A percentile compares a stretch with the other conserved stretches of the same genome.
phyloP scores from a whole-genome alignment of 208 protist genomes.

The Hexamita inflata region DNA sequence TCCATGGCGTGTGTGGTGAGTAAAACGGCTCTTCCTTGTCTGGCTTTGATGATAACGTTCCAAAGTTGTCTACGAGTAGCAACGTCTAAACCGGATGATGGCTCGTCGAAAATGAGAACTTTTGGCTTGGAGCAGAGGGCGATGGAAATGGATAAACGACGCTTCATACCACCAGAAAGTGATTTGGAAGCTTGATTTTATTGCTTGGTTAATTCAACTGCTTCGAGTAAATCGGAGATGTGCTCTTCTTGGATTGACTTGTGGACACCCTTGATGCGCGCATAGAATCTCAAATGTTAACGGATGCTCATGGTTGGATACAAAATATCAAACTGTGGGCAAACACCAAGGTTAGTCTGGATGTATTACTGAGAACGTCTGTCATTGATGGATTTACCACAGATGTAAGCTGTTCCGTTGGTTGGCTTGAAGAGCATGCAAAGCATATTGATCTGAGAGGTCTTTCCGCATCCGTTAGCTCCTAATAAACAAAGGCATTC shows the following conservation, averaged over 20 bases:
- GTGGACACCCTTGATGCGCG: slow-evolving; percentile 62
- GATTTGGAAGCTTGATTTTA: not conserved
- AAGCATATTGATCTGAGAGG: slow-evolving; percentile 48
- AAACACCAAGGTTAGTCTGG: slow-evolving; percentile 63
- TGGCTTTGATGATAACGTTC: slow-evolving; percentile 14
- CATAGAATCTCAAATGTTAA: slow-evolving; percentile 72
- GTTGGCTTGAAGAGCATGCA: slow-evolving; percentile 58
- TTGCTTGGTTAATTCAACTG: slow-evolving; percentile 9
- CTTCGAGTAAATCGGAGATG: not conserved
- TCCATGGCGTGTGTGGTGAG: slow-evolving; percentile 48
- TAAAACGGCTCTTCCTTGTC: slow-evolving; percentile 17
- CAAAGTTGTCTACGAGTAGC: not conserved
- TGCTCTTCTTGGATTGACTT: not conserved
- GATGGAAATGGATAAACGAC: slow-evolving; percentile 56
- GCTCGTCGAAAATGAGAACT: slow-evolving; percentile 57
- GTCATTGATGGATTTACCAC: slow-evolving; percentile 43
- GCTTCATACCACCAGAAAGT: slow-evolving; percentile 55
- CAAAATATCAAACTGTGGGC: slow-evolving; percentile 76
- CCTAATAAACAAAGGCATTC: slow-evolving; percentile 51
- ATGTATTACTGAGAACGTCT: slow-evolving; percentile 29
- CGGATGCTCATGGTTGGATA: slow-evolving; percentile 66
- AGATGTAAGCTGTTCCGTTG: slow-evolving; percentile 49
- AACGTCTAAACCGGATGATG: slow-evolving; percentile 28
- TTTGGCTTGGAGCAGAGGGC: slow-evolving; percentile 53
- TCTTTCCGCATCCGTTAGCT: slow-evolving; percentile 57